A percentile compares a stretch with the other conserved stretches of the same genome.
phyloP scores from a whole-genome alignment of 1,139 yeast genomes.

The Saccharomyces pastorianus region DNA sequence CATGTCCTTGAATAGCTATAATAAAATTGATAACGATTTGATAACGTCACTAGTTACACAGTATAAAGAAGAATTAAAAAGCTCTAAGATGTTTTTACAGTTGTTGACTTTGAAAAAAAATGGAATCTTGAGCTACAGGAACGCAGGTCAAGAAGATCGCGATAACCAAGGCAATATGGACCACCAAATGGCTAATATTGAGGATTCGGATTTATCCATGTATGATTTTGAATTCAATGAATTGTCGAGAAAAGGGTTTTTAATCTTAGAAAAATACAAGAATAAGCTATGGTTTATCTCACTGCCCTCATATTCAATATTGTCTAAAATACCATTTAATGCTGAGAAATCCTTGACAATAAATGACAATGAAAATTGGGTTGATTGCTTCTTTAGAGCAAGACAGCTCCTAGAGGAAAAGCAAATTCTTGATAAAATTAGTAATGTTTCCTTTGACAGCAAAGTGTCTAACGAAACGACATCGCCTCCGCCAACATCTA shows the following conservation, averaged over 20 bases:
- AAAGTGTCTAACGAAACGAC: background rate
- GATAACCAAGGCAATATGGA: slow-evolving; percentile 30
- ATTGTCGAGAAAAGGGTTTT: slow-evolving; percentile 45
- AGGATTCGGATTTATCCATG: slow-evolving; percentile 60
- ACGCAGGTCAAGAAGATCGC: slow-evolving; percentile 7
- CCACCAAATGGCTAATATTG: slow-evolving; percentile 21
- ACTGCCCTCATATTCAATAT: slow-evolving; percentile 21
- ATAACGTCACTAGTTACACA: slow-evolving; percentile 25
- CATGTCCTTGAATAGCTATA: slow-evolving; percentile 21
- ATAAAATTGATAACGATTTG: slow-evolving; percentile 22
- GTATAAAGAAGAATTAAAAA: slow-evolving; percentile 37
- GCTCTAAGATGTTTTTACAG: slow-evolving; percentile 33
- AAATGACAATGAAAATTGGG: slow-evolving; percentile 38
- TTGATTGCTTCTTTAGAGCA: slow-evolving; percentile 42
- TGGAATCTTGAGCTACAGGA: slow-evolving; percentile 33
- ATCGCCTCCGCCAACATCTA: background rate
- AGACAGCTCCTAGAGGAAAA: slow-evolving; percentile 35
- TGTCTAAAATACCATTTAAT: slow-evolving; percentile 14
- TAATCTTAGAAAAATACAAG: slow-evolving; percentile 54
- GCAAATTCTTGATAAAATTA: slow-evolving; percentile 8
- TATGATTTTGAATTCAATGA: slow-evolving; percentile 70
- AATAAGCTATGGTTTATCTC: slow-evolving; percentile 55
- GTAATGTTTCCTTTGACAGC: background rate
- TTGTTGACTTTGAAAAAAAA: slow-evolving; percentile 33
- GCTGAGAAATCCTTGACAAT: slow-evolving; percentile 11